A percentile compares a stretch with the other conserved stretches of the same genome.
These are phyloP conservation scores for Mrakiaceae sp. DNA, from an alignment of 1,284 basidiomycete species.

Conservation along the genomic window DNA sequence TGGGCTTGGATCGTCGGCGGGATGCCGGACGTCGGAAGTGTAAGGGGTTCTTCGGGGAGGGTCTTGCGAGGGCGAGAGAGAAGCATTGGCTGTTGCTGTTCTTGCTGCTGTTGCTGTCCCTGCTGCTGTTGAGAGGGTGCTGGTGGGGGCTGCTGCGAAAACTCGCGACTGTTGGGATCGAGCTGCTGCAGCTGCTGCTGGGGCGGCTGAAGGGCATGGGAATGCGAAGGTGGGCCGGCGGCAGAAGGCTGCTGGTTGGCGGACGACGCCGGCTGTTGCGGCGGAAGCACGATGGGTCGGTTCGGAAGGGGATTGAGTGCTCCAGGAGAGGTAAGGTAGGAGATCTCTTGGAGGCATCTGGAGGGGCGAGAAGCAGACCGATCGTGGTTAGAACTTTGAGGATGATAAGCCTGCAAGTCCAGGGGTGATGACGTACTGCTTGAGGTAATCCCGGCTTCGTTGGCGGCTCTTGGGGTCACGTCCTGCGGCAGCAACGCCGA, in stretches of 20 bases:
- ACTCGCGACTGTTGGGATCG: not conserved
- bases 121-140: slow-evolving; percentile 18
- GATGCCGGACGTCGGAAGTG: slow-evolving; percentile 1
- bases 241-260: not conserved
- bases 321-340: slow-evolving; percentile 89
- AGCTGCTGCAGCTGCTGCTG: not conserved
- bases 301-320: slow-evolving; percentile 94
- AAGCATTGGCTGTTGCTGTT: slow-evolving; percentile 18
- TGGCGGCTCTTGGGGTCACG: slow-evolving; percentile 89
- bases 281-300: slow-evolving; percentile 40
- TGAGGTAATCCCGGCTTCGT: slow-evolving; percentile 89
- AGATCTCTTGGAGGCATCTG: slow-evolving; percentile 93
- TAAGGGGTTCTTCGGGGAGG: slow-evolving; percentile 3
- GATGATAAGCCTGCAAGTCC: not conserved
- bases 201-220: not conserved
- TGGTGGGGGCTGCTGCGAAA: slow-evolving; percentile 20
- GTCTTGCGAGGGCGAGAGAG: slow-evolving; percentile 11
- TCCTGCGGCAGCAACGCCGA: slow-evolving; percentile 46
- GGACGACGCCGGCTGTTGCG: not conserved
- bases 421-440: slow-evolving; percentile 54
- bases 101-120: slow-evolving; percentile 21
- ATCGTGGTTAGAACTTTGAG: not conserved
- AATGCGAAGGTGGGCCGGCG: no score
- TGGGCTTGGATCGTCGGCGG: slow-evolving; percentile 15
- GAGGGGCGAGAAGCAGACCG: slow-evolving; percentile 11